A percentile compares a stretch with the other conserved stretches of the same genome.
Evolutionary conservation across 2,329 filamentous ascomycete genomes (phyloP).

Genomic region (Ceratocystiopsis sp.): DNA sequence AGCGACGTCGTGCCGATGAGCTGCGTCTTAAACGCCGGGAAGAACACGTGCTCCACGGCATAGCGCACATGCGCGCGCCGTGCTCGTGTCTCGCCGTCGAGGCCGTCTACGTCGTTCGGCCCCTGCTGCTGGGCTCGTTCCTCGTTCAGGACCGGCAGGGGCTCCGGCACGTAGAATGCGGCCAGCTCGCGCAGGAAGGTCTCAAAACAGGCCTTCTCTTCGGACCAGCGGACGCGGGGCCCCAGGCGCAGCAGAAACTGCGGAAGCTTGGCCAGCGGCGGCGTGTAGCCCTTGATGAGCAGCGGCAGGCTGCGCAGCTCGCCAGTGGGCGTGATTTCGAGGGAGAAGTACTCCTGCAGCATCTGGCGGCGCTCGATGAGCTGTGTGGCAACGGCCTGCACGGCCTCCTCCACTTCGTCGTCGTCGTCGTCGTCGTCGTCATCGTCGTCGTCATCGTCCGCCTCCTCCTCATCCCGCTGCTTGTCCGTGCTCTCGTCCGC

Average conservation of each 20-base stretch:
- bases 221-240: constrained; percentile 71
- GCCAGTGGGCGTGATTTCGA: constrained; percentile 65
- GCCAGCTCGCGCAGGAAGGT: constrained; percentile 76
- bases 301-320: constrained; percentile 67
- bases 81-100: constrained; percentile 30
- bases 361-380: constrained; percentile 66
- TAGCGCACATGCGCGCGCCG: constrained; percentile 54
- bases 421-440: constrained; percentile 15
- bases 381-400: constrained; percentile 46
- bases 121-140: not conserved
- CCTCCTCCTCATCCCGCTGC: constrained; percentile 45
- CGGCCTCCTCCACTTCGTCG: constrained; percentile 46
- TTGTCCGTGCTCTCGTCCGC: constrained; percentile 37
- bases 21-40: constrained; percentile 71
- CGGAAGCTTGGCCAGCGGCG: constrained; percentile 71
- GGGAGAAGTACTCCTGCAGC: constrained; percentile 80
- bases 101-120: constrained; percentile 14
- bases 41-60: constrained; percentile 71
- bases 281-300: constrained; percentile 75
- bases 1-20: constrained; percentile 67
- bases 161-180: constrained; percentile 78
- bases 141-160: constrained; percentile 35
- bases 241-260: constrained; percentile 77
- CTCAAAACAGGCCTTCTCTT: constrained; percentile 74
- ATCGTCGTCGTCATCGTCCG: constrained; percentile 44